Percentiles rank a stretch among this genome's conserved stretches.
Conservation (phyloP, 2,329 filamentous ascomycete genomes). For the Aspergillus pseudoglaucus region DNA sequence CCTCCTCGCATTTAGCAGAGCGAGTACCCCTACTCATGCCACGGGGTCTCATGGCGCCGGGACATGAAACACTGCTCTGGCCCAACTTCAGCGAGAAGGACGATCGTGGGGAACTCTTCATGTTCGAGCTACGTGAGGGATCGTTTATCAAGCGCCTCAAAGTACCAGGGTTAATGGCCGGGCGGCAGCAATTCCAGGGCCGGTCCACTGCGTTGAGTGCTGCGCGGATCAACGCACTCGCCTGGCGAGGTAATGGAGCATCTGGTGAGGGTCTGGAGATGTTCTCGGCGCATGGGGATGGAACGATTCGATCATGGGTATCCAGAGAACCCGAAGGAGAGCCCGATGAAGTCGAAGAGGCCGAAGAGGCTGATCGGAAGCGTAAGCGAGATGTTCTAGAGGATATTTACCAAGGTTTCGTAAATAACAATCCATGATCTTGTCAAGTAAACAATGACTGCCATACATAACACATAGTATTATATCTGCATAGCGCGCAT, state of each 20-base stretch:
- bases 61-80: constrained; percentile 67
- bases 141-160: constrained; percentile 64
- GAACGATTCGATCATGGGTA: constrained; percentile 73
- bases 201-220: constrained; percentile 43
- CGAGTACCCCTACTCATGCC: constrained; percentile 60
- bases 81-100: constrained; percentile 67
- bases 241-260: constrained; percentile 62
- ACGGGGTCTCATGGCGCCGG: constrained; percentile 47
- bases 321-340: constrained; percentile 51
- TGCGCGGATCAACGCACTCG: constrained; percentile 66
- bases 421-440: constrained; percentile 32
- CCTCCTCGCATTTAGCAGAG: constrained; percentile 51
- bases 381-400: constrained; percentile 73
- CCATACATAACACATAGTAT: too few relatives aligned
- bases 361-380: constrained; percentile 48
- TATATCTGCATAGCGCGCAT: too few relatives aligned
- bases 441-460: too few relatives aligned
- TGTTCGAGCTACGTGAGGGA: constrained; percentile 74
- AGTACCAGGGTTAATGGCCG: constrained; percentile 51
- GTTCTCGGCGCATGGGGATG: constrained; percentile 78
- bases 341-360: constrained; percentile 39
- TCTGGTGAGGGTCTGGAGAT: constrained; percentile 58
- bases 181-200: constrained; percentile 28
- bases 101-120: constrained; percentile 62
- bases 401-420: constrained; percentile 71